phyloP scores from a whole-genome alignment of 768 basidiomycete species.

The Mycena sanguinolenta region DNA sequence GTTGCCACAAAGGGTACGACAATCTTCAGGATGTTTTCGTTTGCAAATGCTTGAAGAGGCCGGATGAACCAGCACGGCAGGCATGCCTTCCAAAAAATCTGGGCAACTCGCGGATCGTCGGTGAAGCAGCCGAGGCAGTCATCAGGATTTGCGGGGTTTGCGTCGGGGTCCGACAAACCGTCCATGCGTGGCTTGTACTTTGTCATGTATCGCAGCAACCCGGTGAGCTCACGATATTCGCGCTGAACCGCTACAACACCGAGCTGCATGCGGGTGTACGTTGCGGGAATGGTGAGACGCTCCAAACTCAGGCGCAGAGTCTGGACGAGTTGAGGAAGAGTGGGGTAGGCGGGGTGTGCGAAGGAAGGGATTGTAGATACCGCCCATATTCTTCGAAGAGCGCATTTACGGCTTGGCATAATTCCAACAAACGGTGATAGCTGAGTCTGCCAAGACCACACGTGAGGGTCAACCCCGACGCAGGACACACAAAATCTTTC shows the following conservation, averaged over 20 bases:
- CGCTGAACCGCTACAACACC: too few species aligned
- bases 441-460: too few species aligned
- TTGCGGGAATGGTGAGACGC: not conserved
- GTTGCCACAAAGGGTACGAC: not conserved
- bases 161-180: constrained; percentile 6
- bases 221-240: too few species aligned
- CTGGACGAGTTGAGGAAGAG: too few species aligned
- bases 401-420: too few species aligned
- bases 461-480: too few species aligned
- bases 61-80: too few species aligned
- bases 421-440: not conserved
- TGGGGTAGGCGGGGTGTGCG: constrained; percentile 3
- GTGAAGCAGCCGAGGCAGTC: constrained; percentile 21
- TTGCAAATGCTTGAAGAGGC: not conserved
- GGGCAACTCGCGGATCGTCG: constrained; percentile 8
- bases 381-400: not conserved
- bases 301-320: not conserved
- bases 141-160: not conserved
- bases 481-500: too few species aligned
- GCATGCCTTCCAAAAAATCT: constrained; percentile 11
- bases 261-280: not conserved
- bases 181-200: too few species aligned
- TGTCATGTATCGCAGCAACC: too few species aligned
- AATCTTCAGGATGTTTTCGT: constrained; percentile 1
- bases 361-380: too few species aligned